These are phyloP conservation scores for Ophiostoma quercus DNA, from an alignment of 2,329 filamentous ascomycete genomes.

Conservation along the genomic window DNA sequence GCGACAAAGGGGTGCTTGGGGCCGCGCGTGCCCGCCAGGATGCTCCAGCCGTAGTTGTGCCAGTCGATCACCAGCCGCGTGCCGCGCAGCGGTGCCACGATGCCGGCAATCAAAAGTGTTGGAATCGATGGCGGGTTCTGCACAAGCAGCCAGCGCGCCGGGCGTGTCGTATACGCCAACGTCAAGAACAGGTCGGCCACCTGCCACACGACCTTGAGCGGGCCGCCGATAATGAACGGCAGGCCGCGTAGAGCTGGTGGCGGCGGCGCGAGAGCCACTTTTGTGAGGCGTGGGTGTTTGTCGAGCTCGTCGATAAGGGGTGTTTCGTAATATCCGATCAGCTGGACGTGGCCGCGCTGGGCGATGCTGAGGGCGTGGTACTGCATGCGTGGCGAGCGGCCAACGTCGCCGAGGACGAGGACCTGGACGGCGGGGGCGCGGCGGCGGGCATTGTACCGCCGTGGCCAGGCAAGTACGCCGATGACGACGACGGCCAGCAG, in stretches of 20 bases:
- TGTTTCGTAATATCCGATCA: constrained; percentile 87
- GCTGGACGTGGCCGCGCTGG: constrained; percentile 71
- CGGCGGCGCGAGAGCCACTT: constrained; percentile 64
- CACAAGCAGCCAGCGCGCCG: constrained; percentile 71
- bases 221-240: constrained; percentile 72
- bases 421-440: constrained; percentile 57
- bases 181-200: constrained; percentile 63
- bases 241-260: constrained; percentile 63
- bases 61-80: constrained; percentile 87
- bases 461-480: constrained; percentile 22
- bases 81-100: constrained; percentile 70
- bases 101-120: constrained; percentile 68
- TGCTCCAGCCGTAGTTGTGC: constrained; percentile 98
- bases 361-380: constrained; percentile 94
- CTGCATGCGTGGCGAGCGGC: constrained; percentile 94
- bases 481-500: constrained; percentile 23
- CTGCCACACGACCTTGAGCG: constrained; percentile 83
- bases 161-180: constrained; percentile 67
- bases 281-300: constrained; percentile 60
- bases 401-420: constrained; percentile 90
- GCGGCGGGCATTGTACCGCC: constrained; percentile 18
- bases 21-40: constrained; percentile 62
- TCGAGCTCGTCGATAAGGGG: constrained; percentile 72
- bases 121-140: constrained; percentile 95
- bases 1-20: constrained; percentile 66